These are phyloP conservation scores for Cicer pinnatifidum DNA, from an alignment of 306 rosid genomes.

Conservation along the genomic window DNA sequence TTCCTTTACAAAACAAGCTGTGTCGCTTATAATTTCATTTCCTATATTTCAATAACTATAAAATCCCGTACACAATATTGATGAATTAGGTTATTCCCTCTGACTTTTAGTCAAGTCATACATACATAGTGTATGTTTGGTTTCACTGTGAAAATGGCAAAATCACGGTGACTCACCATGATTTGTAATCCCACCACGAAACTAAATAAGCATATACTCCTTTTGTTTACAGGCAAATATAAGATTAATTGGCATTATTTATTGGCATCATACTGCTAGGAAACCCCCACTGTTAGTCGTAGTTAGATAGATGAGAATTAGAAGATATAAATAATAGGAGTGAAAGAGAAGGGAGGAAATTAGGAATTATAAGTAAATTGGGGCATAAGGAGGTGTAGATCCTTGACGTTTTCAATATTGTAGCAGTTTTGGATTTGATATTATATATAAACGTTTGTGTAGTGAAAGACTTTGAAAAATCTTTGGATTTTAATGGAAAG, in stretches of 20 bases:
- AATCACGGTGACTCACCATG: no score
- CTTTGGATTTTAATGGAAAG: slow-evolving; percentile 94
- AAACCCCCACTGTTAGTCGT: neutral
- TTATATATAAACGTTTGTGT: slow-evolving; percentile 55
- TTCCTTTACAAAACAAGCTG: no score
- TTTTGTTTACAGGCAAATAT: no score
- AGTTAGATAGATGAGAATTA: neutral
- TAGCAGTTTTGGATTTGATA: slow-evolving; percentile 11
- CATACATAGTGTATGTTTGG: no score
- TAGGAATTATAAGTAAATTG: neutral
- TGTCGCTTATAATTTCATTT: no score
- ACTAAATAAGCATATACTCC: no score
- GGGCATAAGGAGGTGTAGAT: neutral
- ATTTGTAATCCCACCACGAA: no score
- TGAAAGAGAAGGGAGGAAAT: slow-evolving; percentile 6
- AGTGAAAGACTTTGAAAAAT: slow-evolving; percentile 88
- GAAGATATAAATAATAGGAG: neutral
- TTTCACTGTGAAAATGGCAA: no score
- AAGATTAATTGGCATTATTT: neutral
- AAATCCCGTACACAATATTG: no score
- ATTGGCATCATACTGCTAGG: neutral
- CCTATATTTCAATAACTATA: no score
- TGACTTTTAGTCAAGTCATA: no score
- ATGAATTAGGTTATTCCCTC: no score
- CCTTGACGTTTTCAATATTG: neutral